Evolutionary conservation across 2,329 filamentous ascomycete genomes (phyloP).

Genomic region (Colletotrichum cereale): DNA sequence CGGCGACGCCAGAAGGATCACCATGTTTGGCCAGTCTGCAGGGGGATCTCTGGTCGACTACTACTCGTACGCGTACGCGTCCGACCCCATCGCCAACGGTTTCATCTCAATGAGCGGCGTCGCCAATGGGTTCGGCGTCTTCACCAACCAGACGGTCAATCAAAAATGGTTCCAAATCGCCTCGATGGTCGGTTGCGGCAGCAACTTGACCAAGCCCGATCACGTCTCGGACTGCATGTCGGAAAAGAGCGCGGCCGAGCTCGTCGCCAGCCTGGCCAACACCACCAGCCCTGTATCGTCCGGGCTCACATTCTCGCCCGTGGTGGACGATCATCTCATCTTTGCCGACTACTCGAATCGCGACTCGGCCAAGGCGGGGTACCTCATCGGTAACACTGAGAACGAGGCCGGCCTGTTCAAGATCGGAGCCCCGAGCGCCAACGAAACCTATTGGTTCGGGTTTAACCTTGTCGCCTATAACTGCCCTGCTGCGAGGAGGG

Average conservation of each 20-base stretch:
- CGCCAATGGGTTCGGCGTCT: constrained; percentile 43
- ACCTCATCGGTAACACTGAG: constrained; percentile 49
- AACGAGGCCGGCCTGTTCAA: constrained; percentile 50
- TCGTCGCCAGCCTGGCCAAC: constrained; percentile 3
- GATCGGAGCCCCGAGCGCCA: constrained; percentile 42
- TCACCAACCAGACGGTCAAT: constrained; percentile 41
- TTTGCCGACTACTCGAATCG: constrained; percentile 32
- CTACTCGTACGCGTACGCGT: constrained; percentile 61
- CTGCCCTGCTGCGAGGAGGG: constrained; percentile 47
- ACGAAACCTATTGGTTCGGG: constrained; percentile 44
- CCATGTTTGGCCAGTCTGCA: constrained; percentile 47
- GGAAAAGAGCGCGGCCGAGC: constrained; percentile 21
- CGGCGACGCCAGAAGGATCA: constrained; percentile 43
- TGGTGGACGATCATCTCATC: constrained; percentile 28
- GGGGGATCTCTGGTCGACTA: constrained; percentile 55
- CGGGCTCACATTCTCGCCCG: constrained; percentile 24
- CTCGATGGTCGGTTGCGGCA: constrained; percentile 46
- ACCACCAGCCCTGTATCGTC: background rate
- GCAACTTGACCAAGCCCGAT: constrained; percentile 40
- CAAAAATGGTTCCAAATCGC: constrained; percentile 42
- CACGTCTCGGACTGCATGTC: constrained; percentile 43
- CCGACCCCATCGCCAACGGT: constrained; percentile 62
- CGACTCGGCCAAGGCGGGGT: constrained; percentile 30
- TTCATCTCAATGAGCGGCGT: constrained; percentile 59
- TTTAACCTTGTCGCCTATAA: constrained; percentile 49